Evolutionary conservation across 2,329 filamentous ascomycete genomes (phyloP), one percentile per base, ranked within the genome.

Genomic region (Ophiostoma sp.): DNA sequence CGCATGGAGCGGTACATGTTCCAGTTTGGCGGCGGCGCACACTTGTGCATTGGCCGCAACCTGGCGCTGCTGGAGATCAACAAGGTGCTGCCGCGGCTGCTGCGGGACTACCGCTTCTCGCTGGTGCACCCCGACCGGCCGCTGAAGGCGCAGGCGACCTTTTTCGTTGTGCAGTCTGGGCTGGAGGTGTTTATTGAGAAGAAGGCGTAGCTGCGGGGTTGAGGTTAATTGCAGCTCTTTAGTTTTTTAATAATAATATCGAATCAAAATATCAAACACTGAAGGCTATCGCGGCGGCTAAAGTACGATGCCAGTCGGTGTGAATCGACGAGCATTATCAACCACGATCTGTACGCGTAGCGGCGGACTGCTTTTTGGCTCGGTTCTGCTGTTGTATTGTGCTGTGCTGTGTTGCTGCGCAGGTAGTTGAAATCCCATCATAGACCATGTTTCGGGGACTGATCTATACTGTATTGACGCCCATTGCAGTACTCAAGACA

Each of bases 141-240:
- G 68, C 78, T 87, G 73, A 81, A 80, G 71, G 83, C 84, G n/a
- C 81, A 84, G 69, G 82, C 85, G 27, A 86, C 84, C 3, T 87
- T 87, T 76, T 87, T 88, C 74, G 85, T 87, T 11, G 84, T 87
- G 11, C 86, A 87, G 76, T 79, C 83, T 67, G 85, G 86, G 0
- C 75, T 87, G 72, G 80, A 86, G 67, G 84, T 87, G 67, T 85
- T 80, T 74, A 79, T 84, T 70, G 79, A 79, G 72, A 78, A 77
- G 74, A 57, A 57, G 52, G 52, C 23, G 13, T 57, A 57, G n/a
- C 10, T 57, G n/a, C 15, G 2, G 2, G 39, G 39, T 31, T 1
- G 2, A 0, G 3, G 1, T 27, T 27, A 10, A 31, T 27, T 27
- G 48, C 17, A 11, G 36, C 36, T 39, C 36, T 17, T n/a, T n/a